Evolutionary conservation across 805 yeast genomes (phyloP), one percentile per base, ranked within the genome.

Genomic region (Candida sanyiensis): DNA sequence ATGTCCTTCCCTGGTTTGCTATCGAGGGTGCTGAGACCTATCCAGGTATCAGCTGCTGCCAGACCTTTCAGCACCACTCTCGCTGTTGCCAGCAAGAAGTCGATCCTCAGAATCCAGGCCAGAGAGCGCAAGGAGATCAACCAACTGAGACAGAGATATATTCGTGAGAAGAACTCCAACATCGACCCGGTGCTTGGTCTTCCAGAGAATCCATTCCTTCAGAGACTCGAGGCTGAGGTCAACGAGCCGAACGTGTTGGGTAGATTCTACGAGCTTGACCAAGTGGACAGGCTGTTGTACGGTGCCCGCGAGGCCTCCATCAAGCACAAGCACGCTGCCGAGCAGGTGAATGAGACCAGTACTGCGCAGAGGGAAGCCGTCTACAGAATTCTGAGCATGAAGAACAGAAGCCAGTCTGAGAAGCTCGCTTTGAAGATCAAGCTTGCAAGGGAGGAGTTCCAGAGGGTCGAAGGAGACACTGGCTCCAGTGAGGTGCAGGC

Each of bases 401-500:
- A 73, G 60, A 89, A 89, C 61, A 72, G 93, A 19, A 70, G 71
- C 48, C 70, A 71, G 37, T 57, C 62, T 15, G 88, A 84, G 46
- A 67, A 69, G 41, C 66, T 71, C 52, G 74, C 75, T 47, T 58
- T 75, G 48, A 83, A 86, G 21, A 66, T 76, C 2, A 63, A 63
- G 33, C 59, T 82, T 33, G 96, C 97, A 1, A 70, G 77, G 36
- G 64, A 73, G 50, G 97, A 90, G 63, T 89, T 90, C 61, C 79
- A 77, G 50, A 72, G 95, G 53, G 70, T 73, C 47, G 87, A 80
- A 33, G 96, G 95, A 38, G 97, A 93, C 59, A 85, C 96, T 1
- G 97, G 95, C 3, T 85, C 96, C 2, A 78, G 95, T 38, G 97
- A 90, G 63, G 96, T 89, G 19, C 97, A 89, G 62, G 96, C 97